A percentile compares a stretch with the other conserved stretches of the same genome.
Conservation (phyloP, 805 yeast genomes). For the Yueomyces sinensis region DNA sequence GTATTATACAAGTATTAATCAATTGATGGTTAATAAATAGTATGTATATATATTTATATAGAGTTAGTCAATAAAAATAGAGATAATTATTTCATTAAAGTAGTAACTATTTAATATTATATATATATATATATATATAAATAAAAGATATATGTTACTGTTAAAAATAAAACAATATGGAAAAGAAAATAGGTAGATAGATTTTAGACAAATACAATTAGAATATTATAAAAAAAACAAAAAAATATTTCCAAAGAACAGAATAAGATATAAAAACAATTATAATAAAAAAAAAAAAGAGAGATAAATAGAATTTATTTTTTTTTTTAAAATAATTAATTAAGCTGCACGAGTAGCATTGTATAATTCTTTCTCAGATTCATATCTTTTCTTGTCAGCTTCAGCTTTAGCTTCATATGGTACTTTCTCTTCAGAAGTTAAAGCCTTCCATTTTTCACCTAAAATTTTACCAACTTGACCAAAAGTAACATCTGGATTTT, state of each 20-base stretch:
- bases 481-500: slow-evolving; percentile 90
- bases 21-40: too few species aligned
- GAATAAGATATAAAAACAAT: neutral
- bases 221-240: too few species aligned
- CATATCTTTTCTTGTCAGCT: slow-evolving; percentile 95
- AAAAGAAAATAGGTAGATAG: too few species aligned
- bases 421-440: slow-evolving; percentile 65
- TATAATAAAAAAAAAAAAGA: neutral
- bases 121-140: too few species aligned
- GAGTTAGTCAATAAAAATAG: too few species aligned
- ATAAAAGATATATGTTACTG: too few species aligned
- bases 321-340: neutral
- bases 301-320: neutral
- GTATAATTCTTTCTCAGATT: slow-evolving; percentile 86
- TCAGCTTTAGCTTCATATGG: slow-evolving; percentile 93
- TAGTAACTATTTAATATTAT: too few species aligned
- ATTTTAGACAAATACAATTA: neutral
- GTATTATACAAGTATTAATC: too few species aligned
- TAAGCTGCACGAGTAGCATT: slow-evolving; percentile 28
- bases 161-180: too few species aligned
- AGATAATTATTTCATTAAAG: too few species aligned
- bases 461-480: slow-evolving; percentile 91
- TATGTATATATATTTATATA: too few species aligned
- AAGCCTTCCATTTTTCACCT: slow-evolving; percentile 95
- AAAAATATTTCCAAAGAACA: neutral